Conservation (phyloP, 1,284 basidiomycete genomes). For the Apiotrichum akiyoshidainum region DNA sequence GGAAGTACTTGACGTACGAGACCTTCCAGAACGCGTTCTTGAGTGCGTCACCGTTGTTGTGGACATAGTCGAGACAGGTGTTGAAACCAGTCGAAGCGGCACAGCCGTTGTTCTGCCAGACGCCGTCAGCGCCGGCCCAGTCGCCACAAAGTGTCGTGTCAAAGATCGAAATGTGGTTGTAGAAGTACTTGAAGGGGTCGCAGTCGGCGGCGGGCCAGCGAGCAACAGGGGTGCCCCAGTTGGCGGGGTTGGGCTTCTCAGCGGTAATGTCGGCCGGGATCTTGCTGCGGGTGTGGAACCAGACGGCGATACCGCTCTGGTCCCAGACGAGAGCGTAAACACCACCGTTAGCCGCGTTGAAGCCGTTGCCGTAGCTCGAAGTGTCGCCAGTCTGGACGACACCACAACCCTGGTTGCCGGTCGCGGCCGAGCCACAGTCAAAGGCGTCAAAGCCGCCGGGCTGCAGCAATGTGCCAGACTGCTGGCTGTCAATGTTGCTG, state of each 20-base stretch:
- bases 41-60: slow-evolving; percentile 66
- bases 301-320: slow-evolving; percentile 67
- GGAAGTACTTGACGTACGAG: slow-evolving; percentile 42
- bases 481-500: slow-evolving; percentile 54
- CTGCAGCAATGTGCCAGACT: slow-evolving; percentile 58
- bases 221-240: slow-evolving; percentile 72
- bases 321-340: slow-evolving; percentile 65
- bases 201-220: slow-evolving; percentile 68
- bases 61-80: slow-evolving; percentile 72
- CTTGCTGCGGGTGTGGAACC: slow-evolving; percentile 68
- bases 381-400: slow-evolving; percentile 32
- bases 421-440: slow-evolving; percentile 47
- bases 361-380: slow-evolving; percentile 47
- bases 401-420: slow-evolving; percentile 52
- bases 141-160: slow-evolving; percentile 62
- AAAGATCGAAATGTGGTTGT: slow-evolving; percentile 61
- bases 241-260: slow-evolving; percentile 63
- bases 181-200: slow-evolving; percentile 72
- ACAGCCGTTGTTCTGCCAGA: slow-evolving; percentile 63
- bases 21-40: slow-evolving; percentile 66
- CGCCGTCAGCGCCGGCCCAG: slow-evolving; percentile 67
- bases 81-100: slow-evolving; percentile 73
- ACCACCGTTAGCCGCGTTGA: slow-evolving; percentile 51
- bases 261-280: slow-evolving; percentile 71
- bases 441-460: slow-evolving; percentile 44